Conservation (phyloP, 2,329 filamentous ascomycete genomes). For the Phaeosphaeria sp. region DNA sequence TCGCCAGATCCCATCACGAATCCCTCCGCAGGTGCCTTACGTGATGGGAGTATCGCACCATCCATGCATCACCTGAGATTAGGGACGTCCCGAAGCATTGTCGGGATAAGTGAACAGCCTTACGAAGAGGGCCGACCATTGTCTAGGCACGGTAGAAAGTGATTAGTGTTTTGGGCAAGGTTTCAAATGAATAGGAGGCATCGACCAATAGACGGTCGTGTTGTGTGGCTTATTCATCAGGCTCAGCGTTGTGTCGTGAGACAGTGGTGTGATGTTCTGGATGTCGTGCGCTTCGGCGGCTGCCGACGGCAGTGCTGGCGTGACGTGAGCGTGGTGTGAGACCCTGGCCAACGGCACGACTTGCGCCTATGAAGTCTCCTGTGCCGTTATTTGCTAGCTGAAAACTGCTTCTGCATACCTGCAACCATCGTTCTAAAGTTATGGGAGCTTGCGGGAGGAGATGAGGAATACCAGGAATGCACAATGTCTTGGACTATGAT, state of each 20-base stretch:
- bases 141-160: background rate
- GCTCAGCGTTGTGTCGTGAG: conserved; percentile 16
- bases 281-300: conserved; percentile 21
- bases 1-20: background rate
- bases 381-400: background rate
- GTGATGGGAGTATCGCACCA: background rate
- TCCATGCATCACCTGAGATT: background rate
- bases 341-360: background rate
- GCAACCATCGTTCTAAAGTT: no score
- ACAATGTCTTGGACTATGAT: no score
- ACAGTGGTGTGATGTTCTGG: conserved; percentile 33
- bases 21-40: background rate
- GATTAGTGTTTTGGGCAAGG: background rate
- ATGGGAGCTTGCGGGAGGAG: no score
- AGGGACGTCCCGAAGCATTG: background rate
- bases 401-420: background rate
- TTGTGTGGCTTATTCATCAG: background rate
- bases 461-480: no score
- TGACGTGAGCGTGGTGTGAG: conserved; percentile 13
- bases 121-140: background rate
- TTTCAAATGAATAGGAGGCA: background rate
- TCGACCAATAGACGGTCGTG: background rate
- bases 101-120: background rate
- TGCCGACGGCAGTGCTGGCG: conserved; percentile 13
- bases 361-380: background rate